Evolutionary conservation across 2,329 filamentous ascomycete species (phyloP).

Genomic region (Fusarium kyushuense): DNA sequence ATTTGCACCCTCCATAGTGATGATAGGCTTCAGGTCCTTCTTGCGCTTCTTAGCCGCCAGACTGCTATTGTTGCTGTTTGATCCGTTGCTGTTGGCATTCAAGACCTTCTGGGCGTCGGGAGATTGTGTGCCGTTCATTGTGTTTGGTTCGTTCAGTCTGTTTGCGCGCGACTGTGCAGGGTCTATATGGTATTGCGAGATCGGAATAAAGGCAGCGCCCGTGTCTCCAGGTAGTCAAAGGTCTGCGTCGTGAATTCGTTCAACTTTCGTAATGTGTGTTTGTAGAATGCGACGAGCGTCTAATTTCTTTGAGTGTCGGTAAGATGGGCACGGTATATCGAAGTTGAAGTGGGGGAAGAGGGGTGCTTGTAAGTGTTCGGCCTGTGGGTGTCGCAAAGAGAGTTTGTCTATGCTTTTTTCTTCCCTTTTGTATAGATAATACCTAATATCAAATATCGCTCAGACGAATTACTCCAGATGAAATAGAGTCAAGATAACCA

Average conservation of each 20-base stretch:
- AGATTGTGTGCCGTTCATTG: conserved; percentile 49
- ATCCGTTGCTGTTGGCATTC: conserved; percentile 48
- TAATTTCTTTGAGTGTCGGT: conserved; percentile 21
- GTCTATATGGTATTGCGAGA: background rate
- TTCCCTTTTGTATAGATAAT: conserved; percentile 1
- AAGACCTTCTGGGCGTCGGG: conserved; percentile 51
- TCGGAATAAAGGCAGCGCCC: background rate
- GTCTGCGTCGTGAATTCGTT: conserved; percentile 27
- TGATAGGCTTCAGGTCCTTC: conserved; percentile 82
- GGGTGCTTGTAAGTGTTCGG: conserved; percentile 44
- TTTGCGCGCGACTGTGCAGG: conserved; percentile 14
- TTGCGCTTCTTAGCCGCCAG: conserved; percentile 74
- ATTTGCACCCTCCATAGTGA: conserved; percentile 72
- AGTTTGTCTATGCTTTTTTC: background rate
- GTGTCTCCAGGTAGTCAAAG: conserved; percentile 28
- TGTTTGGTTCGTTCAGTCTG: conserved; percentile 23
- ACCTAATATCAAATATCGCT: conserved; percentile 8
- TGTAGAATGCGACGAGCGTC: conserved; percentile 28
- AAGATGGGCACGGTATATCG: conserved; percentile 4
- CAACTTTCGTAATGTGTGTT: conserved; percentile 15
- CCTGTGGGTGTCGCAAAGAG: conserved; percentile 14
- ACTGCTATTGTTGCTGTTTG: conserved; percentile 45
- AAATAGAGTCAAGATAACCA: conserved; percentile 1
- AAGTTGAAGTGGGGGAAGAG: conserved; percentile 38
- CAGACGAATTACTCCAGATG: background rate